A percentile compares a stretch with the other conserved stretches of the same genome.
These are phyloP conservation scores for Piper longum DNA, from an alignment of 164 flowering plant species.

Conservation along the genomic window DNA sequence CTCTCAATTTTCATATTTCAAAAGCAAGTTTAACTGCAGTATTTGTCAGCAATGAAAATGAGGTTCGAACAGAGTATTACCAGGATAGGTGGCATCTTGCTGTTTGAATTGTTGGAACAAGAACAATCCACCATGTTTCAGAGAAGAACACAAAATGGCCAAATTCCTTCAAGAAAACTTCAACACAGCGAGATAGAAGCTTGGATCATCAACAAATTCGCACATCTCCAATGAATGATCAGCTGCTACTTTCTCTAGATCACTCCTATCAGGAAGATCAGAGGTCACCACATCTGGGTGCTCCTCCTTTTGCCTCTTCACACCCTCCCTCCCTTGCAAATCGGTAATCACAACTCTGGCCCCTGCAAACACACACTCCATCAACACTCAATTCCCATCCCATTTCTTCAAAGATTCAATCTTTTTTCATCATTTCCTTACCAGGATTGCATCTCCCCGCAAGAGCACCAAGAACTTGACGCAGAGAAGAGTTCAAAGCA, in stretches of 20 bases:
- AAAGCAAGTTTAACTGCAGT: no score
- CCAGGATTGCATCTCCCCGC: conserved; percentile 50
- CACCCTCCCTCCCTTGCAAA: conserved; percentile 54
- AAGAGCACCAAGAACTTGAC: conserved; percentile 36
- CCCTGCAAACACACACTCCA: conserved; percentile 27
- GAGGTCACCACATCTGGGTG: conserved; percentile 54
- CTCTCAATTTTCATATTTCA: no score
- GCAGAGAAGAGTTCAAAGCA: conserved; percentile 50
- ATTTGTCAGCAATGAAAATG: no score
- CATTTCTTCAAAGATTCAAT: neutral
- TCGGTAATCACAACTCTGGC: conserved; percentile 75
- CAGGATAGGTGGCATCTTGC: no score
- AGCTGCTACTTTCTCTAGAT: conserved; percentile 38
- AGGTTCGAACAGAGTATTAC: no score
- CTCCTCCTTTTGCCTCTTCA: conserved; percentile 42
- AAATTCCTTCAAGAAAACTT: conserved; percentile 10
- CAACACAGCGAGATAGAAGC: conserved; percentile 67
- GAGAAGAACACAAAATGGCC: no score
- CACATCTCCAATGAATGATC: conserved; percentile 40
- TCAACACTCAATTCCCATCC: neutral
- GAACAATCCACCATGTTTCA: no score
- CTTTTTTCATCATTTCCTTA: conserved; percentile 9
- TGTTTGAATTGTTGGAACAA: no score
- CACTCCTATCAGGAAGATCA: conserved; percentile 47
- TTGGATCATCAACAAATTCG: conserved; percentile 53